phyloP scores from a whole-genome alignment of 73 alveolate genomes.

The Blepharisma japonicum region DNA sequence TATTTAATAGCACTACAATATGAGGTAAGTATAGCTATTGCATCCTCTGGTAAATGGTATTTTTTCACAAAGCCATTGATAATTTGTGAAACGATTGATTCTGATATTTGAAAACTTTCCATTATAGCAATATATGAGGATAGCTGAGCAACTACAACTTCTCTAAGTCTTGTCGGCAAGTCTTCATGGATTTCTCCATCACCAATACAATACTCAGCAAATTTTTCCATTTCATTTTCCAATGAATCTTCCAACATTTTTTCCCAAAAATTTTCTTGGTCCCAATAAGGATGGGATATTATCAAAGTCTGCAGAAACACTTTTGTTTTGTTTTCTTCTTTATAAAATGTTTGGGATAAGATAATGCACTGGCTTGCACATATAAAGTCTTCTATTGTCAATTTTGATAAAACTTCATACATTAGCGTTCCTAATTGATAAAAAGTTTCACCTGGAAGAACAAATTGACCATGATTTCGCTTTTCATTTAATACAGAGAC shows the following conservation, averaged over 20 bases:
- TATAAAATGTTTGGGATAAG: slow-evolving; percentile 19
- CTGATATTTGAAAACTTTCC: too few species aligned
- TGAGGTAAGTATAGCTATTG: too few species aligned
- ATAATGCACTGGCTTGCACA: slow-evolving; percentile 9
- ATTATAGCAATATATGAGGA: too few species aligned
- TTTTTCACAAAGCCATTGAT: too few species aligned
- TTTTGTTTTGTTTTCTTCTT: not conserved
- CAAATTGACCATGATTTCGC: not conserved
- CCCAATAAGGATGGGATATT: not conserved
- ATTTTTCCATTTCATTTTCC: too few species aligned
- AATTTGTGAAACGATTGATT: too few species aligned
- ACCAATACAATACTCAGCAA: too few species aligned
- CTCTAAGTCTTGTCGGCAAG: too few species aligned
- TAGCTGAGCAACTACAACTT: too few species aligned
- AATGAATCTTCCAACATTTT: not conserved
- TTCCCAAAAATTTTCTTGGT: slow-evolving; percentile 16
- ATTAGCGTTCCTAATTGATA: not conserved
- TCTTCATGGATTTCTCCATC: too few species aligned
- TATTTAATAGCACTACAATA: too few species aligned
- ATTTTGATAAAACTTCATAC: not conserved
- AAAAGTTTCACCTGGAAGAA: not conserved
- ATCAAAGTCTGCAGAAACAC: not conserved
- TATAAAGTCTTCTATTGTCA: not conserved
- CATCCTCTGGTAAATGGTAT: too few species aligned
- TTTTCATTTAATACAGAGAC: not conserved